Base-by-base conservation (phyloP, 768 basidiomycete species). In the Cubamyces lactineus region DNA sequence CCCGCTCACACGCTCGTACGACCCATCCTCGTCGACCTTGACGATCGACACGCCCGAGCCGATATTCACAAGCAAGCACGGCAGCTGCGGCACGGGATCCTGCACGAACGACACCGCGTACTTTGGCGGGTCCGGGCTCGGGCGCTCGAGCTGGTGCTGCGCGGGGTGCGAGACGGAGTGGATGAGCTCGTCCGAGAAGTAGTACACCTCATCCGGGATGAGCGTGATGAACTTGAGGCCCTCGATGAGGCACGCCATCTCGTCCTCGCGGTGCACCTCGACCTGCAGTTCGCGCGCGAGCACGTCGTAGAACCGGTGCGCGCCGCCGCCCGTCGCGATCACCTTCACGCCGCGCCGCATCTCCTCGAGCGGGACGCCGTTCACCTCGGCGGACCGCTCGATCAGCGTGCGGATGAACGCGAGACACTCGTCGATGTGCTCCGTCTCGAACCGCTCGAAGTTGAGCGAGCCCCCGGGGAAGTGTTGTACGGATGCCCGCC, bases 171-270 rank as follows among this genome's bases (percentile, higher is more conserved):
- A 80, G 54, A 81, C 74, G 52, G 78, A 82, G 71, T 91, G 90
- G 57, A 98, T 96, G 68, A 98, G 86, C 76, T 98, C 92, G 76
- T 99, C 96, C 56, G 95, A 97, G 78, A 98, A 98, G 82, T 89
- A 98, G 78, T 98, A 99, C 28, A 93, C 96, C 77, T 99, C 97
- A 76, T 94, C 88, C 38, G 96, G 96, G 62, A 99, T 96, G 73
- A 91, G 87, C 39, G 91, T 90, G 74, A 98, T 90, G 77, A 99
- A 99, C 75, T 93, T 91, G 72, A 99, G 81, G 28, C 97, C 97
- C 69, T 94, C 89, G 67, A 98, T 98, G 72, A 98, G 77, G 70
- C 97, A 98, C 77, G 94, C 96, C 97, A 99, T 98, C 82, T 99
- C 97, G 73, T 98, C 97, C 76, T 98, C 96, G 59, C 89, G 77